A percentile compares a stretch with the other conserved stretches of the same genome.
Evolutionary conservation across 129 eudicot genomes (phyloP).

Genomic region (Erigeron canadensis): DNA sequence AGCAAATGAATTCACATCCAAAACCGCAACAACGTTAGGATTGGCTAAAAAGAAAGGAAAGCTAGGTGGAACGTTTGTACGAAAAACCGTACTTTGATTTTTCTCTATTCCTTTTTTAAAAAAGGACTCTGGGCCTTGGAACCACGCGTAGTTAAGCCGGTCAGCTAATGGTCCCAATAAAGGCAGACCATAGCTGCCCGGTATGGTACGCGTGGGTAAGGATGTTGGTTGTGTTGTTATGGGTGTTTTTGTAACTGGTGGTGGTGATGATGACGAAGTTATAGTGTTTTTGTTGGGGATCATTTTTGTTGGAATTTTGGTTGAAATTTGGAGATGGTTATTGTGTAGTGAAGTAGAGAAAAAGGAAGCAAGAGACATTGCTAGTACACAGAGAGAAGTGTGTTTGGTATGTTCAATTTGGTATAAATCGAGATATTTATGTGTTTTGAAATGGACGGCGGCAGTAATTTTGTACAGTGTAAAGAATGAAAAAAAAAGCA

Average conservation of each 20-base stretch:
- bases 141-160: constrained; percentile 52
- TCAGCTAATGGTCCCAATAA: constrained; percentile 52
- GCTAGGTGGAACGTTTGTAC: constrained; percentile 73
- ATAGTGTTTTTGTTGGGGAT: neutral
- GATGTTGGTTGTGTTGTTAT: constrained; percentile 21
- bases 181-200: constrained; percentile 61
- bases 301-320: neutral
- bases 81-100: constrained; percentile 57
- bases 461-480: no score
- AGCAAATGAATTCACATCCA: constrained; percentile 50
- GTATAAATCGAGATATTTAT: no score
- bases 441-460: no score
- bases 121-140: constrained; percentile 46
- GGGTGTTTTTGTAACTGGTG: constrained; percentile 28
- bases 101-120: constrained; percentile 45
- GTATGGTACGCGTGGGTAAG: constrained; percentile 43
- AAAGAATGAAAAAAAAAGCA: no score
- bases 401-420: neutral
- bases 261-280: constrained; percentile 12
- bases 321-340: neutral
- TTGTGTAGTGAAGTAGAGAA: neutral
- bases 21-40: constrained; percentile 56
- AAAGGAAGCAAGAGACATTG: neutral
- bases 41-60: constrained; percentile 46
- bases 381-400: neutral